phyloP scores from a whole-genome alignment of 441 rosid species.

The Syzygium syzygioides region DNA sequence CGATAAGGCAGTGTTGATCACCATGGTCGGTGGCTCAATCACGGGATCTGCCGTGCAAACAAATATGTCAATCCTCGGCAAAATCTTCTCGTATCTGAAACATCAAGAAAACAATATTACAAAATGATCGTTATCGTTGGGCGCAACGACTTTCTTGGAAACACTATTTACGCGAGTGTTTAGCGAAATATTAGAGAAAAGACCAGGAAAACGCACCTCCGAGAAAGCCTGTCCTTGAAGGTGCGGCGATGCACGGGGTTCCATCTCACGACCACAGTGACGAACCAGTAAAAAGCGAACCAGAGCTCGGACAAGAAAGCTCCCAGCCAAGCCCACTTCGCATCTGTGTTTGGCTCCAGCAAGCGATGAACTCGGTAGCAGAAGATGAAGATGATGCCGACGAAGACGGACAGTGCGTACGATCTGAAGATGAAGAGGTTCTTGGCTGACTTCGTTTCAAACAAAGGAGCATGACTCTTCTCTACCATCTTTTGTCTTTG shows the following conservation, averaged over 20 bases:
- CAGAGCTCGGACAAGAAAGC: constrained; percentile 12
- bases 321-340: constrained; percentile 11
- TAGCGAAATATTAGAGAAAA: not conserved
- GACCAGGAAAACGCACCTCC: not conserved
- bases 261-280: constrained; percentile 5
- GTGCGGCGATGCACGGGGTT: constrained; percentile 3
- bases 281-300: constrained; percentile 2
- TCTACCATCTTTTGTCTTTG: not conserved
- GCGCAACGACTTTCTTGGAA: not conserved
- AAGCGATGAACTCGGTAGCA: not conserved
- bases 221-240: constrained; percentile 19
- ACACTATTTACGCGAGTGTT: not conserved
- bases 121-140: not conserved
- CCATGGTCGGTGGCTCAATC: constrained; percentile 12
- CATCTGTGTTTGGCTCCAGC: not conserved
- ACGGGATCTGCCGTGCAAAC: constrained; percentile 13
- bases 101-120: not conserved
- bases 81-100: not conserved
- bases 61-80: constrained; percentile 9
- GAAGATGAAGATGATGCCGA: not conserved
- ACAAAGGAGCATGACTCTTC: not conserved
- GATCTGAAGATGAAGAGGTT: constrained; percentile 2
- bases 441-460: constrained; percentile 3
- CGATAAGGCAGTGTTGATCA: constrained; percentile 6
- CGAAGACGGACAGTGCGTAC: not conserved